Conservation (phyloP, 139 green algal genomes). For the Spirogloea muscicola region DNA sequence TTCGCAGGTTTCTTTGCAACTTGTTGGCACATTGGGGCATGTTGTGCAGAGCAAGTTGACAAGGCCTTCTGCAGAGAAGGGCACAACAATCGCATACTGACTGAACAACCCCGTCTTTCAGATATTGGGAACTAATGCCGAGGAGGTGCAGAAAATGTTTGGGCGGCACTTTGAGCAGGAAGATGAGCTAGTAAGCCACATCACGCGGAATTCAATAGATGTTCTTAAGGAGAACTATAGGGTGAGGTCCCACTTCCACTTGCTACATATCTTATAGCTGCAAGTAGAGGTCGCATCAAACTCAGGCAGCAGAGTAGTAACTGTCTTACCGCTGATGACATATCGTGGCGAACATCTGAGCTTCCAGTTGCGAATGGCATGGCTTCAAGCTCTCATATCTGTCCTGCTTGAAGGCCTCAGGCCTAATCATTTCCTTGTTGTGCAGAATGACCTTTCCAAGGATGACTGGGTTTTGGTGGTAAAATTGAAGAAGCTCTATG, state of each 20-base stretch:
- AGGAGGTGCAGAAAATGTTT: conserved; percentile 74
- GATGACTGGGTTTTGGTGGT: conserved; percentile 93
- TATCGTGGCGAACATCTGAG: background rate
- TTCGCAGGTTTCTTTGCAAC: too few relatives aligned
- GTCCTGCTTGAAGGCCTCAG: background rate
- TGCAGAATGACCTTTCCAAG: conserved; percentile 80
- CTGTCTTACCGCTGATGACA: background rate
- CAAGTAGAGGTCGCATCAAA: background rate
- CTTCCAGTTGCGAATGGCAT: background rate
- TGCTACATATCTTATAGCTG: background rate
- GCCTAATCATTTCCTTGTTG: background rate
- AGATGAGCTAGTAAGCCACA: conserved; percentile 69
- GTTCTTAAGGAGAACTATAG: conserved; percentile 73
- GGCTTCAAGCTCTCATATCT: background rate
- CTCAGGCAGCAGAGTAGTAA: background rate
- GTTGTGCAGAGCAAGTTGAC: too few relatives aligned
- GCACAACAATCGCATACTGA: too few relatives aligned
- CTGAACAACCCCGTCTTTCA: too few relatives aligned
- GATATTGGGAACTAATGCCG: conserved; percentile 76
- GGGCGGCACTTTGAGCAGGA: conserved; percentile 92
- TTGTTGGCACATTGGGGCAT: too few relatives aligned
- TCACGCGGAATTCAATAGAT: conserved; percentile 76
- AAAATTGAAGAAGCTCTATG: conserved; percentile 77
- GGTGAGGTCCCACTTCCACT: conserved; percentile 48
- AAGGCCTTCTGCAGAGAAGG: too few relatives aligned